A percentile compares a stretch with the other conserved stretches of the same genome.
Conservation (phyloP, 768 basidiomycete genomes). For the Amylocystis lapponica region DNA sequence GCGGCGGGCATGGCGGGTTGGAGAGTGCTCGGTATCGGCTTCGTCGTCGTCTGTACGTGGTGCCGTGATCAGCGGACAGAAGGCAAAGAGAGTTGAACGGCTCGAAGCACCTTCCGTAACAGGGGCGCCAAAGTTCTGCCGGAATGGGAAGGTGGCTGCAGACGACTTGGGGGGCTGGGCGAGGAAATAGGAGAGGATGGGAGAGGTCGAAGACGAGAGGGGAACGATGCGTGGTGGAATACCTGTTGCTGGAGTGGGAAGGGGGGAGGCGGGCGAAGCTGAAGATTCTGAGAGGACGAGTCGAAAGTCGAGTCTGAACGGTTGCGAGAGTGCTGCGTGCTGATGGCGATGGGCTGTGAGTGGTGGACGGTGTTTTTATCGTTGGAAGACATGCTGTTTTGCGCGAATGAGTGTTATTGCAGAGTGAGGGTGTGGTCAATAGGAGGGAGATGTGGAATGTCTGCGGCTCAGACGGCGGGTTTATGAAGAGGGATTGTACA, state of each 20-base stretch:
- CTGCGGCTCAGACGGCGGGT: neutral
- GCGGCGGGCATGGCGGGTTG: constrained; percentile 36
- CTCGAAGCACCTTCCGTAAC: constrained; percentile 74
- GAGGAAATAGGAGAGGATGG: constrained; percentile 68
- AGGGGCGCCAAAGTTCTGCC: constrained; percentile 44
- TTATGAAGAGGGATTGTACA: constrained; percentile 5
- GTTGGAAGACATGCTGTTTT: constrained; percentile 17
- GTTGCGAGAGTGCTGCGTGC: constrained; percentile 36
- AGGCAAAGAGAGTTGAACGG: constrained; percentile 8
- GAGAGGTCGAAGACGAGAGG: constrained; percentile 57
- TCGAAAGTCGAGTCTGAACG: constrained; percentile 59
- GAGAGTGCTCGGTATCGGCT: constrained; percentile 10
- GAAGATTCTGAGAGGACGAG: constrained; percentile 31
- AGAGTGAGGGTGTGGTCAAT: constrained; percentile 1
- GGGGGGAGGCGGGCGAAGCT: constrained; percentile 43
- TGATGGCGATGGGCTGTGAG: constrained; percentile 64
- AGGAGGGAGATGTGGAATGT: neutral
- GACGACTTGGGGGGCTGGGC: constrained; percentile 42
- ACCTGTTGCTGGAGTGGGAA: constrained; percentile 45
- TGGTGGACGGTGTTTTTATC: constrained; percentile 34
- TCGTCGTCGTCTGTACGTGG: constrained; percentile 12
- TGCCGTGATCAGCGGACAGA: neutral
- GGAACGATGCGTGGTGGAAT: constrained; percentile 38
- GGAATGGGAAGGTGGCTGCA: constrained; percentile 54
- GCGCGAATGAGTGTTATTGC: neutral